phyloP scores from a whole-genome alignment of 164 flowering plant genomes.

The Stephania japonica region DNA sequence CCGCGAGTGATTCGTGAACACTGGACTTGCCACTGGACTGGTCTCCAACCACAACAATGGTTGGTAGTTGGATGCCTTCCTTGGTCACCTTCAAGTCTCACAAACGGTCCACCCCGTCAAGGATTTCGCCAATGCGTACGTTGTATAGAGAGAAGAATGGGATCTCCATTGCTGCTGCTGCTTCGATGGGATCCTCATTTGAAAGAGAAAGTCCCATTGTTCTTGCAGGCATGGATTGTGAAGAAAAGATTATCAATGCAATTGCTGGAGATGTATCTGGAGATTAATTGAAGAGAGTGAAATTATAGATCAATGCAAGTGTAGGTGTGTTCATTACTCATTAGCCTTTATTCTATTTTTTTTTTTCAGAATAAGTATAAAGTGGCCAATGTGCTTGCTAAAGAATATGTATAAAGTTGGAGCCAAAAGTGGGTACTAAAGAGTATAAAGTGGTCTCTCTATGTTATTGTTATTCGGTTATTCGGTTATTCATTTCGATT shows the following conservation, averaged over 20 bases:
- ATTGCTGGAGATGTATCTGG: neutral
- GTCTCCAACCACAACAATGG: constrained; percentile 13
- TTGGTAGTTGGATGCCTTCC: constrained; percentile 11
- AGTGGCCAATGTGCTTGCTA: too few relatives aligned
- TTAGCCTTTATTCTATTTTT: too few relatives aligned
- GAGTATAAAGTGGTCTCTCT: too few relatives aligned
- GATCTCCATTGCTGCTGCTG: neutral
- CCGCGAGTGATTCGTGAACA: constrained; percentile 8
- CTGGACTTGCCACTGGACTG: constrained; percentile 13
- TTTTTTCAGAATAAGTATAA: too few relatives aligned
- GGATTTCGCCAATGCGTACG: constrained; percentile 1
- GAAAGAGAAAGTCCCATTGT: neutral
- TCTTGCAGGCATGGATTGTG: neutral
- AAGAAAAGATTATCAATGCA: neutral
- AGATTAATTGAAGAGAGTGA: neutral
- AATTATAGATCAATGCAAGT: neutral
- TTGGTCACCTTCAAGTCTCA: constrained; percentile 5
- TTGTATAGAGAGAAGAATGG: constrained; percentile 1
- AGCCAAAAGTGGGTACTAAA: too few relatives aligned
- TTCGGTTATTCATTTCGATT: too few relatives aligned
- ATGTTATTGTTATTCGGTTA: too few relatives aligned
- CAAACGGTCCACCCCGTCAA: constrained; percentile 2
- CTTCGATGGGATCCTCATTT: neutral
- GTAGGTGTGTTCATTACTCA: neutral
- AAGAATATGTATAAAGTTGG: too few relatives aligned